Conservation (phyloP, 805 yeast genomes). For the Barnettozyma botsteinii region DNA sequence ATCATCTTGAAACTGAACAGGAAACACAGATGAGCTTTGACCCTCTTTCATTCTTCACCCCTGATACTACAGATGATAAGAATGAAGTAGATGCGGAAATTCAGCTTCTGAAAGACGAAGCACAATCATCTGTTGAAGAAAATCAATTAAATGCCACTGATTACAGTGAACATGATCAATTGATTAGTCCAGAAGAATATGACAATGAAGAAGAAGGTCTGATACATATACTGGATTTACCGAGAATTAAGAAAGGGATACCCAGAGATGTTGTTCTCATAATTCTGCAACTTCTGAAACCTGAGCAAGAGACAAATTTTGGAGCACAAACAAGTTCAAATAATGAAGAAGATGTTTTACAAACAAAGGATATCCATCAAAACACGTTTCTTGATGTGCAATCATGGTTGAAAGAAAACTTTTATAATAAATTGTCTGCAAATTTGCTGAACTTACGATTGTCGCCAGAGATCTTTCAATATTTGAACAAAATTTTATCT, state of each 20-base stretch:
- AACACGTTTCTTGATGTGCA: conserved; percentile 26
- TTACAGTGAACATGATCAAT: background rate
- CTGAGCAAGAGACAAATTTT: conserved; percentile 49
- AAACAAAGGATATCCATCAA: conserved; percentile 23
- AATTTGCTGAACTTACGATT: conserved; percentile 28
- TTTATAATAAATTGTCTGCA: conserved; percentile 30
- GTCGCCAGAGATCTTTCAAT: conserved; percentile 37
- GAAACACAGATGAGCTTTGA: conserved; percentile 31
- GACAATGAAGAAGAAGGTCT: conserved; percentile 25
- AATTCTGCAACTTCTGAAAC: conserved; percentile 43
- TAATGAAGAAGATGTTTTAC: conserved; percentile 24
- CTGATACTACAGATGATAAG: conserved; percentile 4
- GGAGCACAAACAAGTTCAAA: conserved; percentile 13
- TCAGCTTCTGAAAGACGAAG: background rate
- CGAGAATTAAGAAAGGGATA: conserved; percentile 41
- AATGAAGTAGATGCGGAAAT: background rate
- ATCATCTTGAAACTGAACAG: no score
- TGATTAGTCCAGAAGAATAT: no score
- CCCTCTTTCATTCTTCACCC: conserved; percentile 31
- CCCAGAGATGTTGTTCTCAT: conserved; percentile 40
- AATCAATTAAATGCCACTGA: background rate
- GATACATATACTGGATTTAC: conserved; percentile 55
- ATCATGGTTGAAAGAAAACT: conserved; percentile 39
- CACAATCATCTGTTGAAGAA: background rate
- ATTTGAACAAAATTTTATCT: conserved; percentile 41